Percentiles rank a stretch among this genome's conserved stretches.
Evolutionary conservation across 2,329 filamentous ascomycete species (phyloP).

Genomic region (Epicoccum sorghinum): DNA sequence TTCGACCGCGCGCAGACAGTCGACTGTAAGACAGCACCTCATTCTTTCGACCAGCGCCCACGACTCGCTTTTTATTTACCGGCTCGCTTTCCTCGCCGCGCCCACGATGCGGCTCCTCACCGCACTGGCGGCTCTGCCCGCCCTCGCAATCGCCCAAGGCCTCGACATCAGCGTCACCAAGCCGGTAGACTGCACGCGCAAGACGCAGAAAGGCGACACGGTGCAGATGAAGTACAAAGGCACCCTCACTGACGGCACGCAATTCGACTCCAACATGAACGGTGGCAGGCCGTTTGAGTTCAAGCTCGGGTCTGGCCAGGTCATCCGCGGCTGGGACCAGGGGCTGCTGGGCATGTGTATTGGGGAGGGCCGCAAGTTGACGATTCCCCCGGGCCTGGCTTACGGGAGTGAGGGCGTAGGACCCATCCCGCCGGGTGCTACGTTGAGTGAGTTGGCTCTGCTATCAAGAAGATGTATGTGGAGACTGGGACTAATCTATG

Average conservation of each 20-base stretch:
- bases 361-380: slow-evolving; percentile 87
- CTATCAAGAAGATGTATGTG: slow-evolving; percentile 1
- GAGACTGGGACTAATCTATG: slow-evolving; percentile 17
- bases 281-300: slow-evolving; percentile 78
- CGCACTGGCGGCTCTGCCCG: slow-evolving; percentile 28
- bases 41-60: background rate
- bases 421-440: slow-evolving; percentile 78
- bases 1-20: slow-evolving; percentile 2
- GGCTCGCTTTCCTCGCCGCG: background rate
- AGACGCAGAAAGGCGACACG: slow-evolving; percentile 54
- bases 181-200: slow-evolving; percentile 51
- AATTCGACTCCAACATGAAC: slow-evolving; percentile 87
- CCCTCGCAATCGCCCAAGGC: slow-evolving; percentile 32
- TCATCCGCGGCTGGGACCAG: slow-evolving; percentile 95
- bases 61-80: no score
- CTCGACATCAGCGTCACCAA: slow-evolving; percentile 53
- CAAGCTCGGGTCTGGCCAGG: slow-evolving; percentile 76
- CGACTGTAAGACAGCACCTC: no score
- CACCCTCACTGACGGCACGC: slow-evolving; percentile 65
- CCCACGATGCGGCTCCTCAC: slow-evolving; percentile 37
- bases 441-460: slow-evolving; percentile 64
- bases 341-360: slow-evolving; percentile 93
- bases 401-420: slow-evolving; percentile 80
- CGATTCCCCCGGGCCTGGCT: slow-evolving; percentile 82
- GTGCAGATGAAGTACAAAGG: slow-evolving; percentile 59